Evolutionary conservation across 208 protist species (phyloP).

Genomic region (Acanthamoeba castellanii): DNA sequence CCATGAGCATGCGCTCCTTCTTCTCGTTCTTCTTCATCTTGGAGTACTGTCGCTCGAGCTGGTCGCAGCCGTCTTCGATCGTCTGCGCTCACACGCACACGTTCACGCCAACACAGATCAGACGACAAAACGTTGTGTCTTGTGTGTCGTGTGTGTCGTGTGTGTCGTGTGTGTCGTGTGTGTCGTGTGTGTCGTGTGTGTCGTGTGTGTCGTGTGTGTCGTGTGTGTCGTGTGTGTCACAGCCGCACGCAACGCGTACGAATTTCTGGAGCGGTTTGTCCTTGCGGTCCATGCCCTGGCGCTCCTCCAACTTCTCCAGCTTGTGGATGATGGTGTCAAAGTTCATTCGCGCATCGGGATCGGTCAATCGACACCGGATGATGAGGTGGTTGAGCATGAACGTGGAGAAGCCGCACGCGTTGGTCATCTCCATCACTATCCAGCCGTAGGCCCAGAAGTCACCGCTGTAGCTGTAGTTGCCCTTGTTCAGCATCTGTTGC

Average conservation of each 20-base stretch:
- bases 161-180: too few species aligned
- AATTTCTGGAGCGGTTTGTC: constrained; percentile 33
- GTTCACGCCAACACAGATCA: not conserved
- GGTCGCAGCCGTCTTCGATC: constrained; percentile 14
- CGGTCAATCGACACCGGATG: constrained; percentile 38
- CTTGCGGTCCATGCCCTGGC: constrained; percentile 67
- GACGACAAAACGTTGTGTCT: not conserved
- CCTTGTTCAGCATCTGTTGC: constrained; percentile 57
- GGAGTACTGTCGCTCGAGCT: not conserved
- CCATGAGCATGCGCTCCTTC: constrained; percentile 28
- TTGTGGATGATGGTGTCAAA: constrained; percentile 69
- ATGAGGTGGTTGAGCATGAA: constrained; percentile 58
- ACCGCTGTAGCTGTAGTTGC: constrained; percentile 54
- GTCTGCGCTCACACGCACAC: not conserved
- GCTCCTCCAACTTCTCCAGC: constrained; percentile 51
- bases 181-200: too few species aligned
- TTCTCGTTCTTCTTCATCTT: constrained; percentile 55
- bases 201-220: too few species aligned
- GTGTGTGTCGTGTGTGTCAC: not conserved
- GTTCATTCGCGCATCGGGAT: constrained; percentile 45
- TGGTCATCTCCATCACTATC: constrained; percentile 66
- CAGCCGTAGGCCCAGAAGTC: constrained; percentile 68
- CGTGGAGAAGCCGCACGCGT: constrained; percentile 49
- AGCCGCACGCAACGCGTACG: not conserved
- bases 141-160: too few species aligned